Percentiles rank a stretch among this genome's conserved stretches.
These are phyloP conservation scores for Phytopythium mirpurense DNA, from an alignment of 352 stramenopile genomes.

Conservation along the genomic window DNA sequence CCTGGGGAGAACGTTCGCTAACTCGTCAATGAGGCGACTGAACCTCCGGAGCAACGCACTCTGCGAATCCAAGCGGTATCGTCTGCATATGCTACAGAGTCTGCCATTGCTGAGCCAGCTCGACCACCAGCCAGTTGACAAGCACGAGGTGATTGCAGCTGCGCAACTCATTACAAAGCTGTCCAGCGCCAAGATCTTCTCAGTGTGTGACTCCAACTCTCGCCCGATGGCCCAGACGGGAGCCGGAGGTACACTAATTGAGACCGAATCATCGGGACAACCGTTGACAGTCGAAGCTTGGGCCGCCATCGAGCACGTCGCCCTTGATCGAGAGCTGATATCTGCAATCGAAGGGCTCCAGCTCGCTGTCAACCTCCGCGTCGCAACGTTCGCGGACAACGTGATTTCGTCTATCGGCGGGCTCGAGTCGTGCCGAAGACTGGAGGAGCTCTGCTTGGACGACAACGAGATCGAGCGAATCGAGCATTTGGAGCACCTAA, in stretches of 20 bases:
- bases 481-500: conserved; percentile 53
- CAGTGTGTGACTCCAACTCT: background rate
- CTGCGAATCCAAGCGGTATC: conserved; percentile 60
- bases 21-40: conserved; percentile 24
- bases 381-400: conserved; percentile 68
- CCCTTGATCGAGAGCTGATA: conserved; percentile 58
- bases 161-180: conserved; percentile 42
- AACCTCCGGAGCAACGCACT: conserved; percentile 72
- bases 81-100: conserved; percentile 49
- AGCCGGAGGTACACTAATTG: conserved; percentile 29
- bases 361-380: conserved; percentile 44
- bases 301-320: conserved; percentile 58
- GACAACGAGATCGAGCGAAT: conserved; percentile 74
- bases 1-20: conserved; percentile 18
- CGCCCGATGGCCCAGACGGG: background rate
- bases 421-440: conserved; percentile 37
- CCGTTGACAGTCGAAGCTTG: conserved; percentile 18
- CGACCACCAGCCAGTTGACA: conserved; percentile 43
- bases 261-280: too few species aligned
- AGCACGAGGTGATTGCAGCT: conserved; percentile 29
- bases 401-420: conserved; percentile 53
- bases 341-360: conserved; percentile 47
- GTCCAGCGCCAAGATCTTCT: conserved; percentile 35
- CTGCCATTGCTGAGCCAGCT: conserved; percentile 36
- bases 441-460: conserved; percentile 77